These are phyloP conservation scores for Pyrenophora graminea DNA, from an alignment of 2,329 filamentous ascomycete species.

Conservation along the genomic window DNA sequence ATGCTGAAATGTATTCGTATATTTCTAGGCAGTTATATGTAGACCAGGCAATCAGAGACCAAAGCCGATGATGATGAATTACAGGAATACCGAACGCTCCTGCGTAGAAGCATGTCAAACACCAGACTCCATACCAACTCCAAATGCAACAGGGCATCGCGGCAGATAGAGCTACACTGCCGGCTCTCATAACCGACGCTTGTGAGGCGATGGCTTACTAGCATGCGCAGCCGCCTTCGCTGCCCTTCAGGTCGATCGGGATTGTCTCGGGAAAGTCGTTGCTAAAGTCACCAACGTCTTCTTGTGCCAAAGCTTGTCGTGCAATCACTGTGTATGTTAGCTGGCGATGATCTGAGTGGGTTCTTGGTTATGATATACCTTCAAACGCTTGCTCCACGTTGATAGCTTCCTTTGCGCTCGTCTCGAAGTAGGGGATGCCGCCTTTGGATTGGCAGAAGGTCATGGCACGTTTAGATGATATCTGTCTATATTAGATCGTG, in stretches of 20 bases:
- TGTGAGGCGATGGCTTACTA: constrained; percentile 47
- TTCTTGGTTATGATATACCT: constrained; percentile 47
- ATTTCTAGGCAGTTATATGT: constrained; percentile 20
- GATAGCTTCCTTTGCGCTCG: constrained; percentile 96
- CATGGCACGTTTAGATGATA: constrained; percentile 93
- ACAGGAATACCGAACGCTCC: constrained; percentile 19
- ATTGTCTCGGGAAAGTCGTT: constrained; percentile 98
- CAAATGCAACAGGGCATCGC: constrained; percentile 15
- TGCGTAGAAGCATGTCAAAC: constrained; percentile 26
- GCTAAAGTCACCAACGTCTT: constrained; percentile 97
- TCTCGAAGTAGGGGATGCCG: constrained; percentile 98
- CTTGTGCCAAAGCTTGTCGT: constrained; percentile 90
- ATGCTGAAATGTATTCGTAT: constrained; percentile 4
- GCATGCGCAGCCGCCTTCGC: constrained; percentile 90
- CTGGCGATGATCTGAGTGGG: neutral
- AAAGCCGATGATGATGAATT: constrained; percentile 14
- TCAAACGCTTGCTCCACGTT: constrained; percentile 91
- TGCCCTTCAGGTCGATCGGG: constrained; percentile 95
- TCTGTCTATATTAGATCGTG: constrained; percentile 54
- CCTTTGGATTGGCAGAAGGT: constrained; percentile 98
- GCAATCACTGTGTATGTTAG: constrained; percentile 73
- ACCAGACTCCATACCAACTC: constrained; percentile 38
- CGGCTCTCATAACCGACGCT: constrained; percentile 10
- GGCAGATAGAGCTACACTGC: constrained; percentile 2
- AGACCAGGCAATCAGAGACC: constrained; percentile 11